phyloP scores from a whole-genome alignment of 2,329 filamentous ascomycete genomes.

The Aspergillus eucalypticola region DNA sequence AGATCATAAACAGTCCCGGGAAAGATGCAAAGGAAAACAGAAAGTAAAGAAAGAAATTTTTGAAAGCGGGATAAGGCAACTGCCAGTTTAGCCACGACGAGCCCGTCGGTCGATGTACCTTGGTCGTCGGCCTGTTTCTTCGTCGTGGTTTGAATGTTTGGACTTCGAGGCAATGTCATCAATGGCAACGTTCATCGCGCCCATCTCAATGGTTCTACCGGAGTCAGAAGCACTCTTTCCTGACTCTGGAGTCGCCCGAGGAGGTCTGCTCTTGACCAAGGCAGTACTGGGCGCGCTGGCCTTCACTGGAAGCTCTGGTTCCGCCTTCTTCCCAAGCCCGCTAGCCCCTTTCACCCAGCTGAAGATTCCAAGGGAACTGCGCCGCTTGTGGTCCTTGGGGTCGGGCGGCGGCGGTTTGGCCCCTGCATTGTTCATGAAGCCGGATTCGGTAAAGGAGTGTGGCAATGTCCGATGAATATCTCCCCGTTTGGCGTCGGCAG shows the following conservation, averaged over 20 bases:
- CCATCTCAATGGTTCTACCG: neutral
- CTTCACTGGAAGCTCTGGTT: constrained; percentile 12
- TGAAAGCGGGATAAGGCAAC: neutral
- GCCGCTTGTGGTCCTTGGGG: constrained; percentile 37
- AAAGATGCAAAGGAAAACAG: neutral
- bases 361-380: constrained; percentile 40
- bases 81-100: constrained; percentile 21
- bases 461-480: constrained; percentile 20
- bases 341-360: constrained; percentile 43
- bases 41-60: neutral
- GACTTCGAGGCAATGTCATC: constrained; percentile 20
- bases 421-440: constrained; percentile 19
- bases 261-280: constrained; percentile 18
- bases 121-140: constrained; percentile 25
- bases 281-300: neutral
- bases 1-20: constrained; percentile 12
- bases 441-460: constrained; percentile 32
- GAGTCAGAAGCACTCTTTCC: constrained; percentile 11
- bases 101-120: constrained; percentile 35
- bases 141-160: constrained; percentile 18
- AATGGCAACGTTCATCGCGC: constrained; percentile 11
- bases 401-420: constrained; percentile 30
- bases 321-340: constrained; percentile 27
- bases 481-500: constrained; percentile 14
- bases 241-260: constrained; percentile 18